Percentiles rank a stretch among this genome's conserved stretches.
Evolutionary conservation across 1,139 yeast species (phyloP).

Genomic region (Lodderomyces margitis): DNA sequence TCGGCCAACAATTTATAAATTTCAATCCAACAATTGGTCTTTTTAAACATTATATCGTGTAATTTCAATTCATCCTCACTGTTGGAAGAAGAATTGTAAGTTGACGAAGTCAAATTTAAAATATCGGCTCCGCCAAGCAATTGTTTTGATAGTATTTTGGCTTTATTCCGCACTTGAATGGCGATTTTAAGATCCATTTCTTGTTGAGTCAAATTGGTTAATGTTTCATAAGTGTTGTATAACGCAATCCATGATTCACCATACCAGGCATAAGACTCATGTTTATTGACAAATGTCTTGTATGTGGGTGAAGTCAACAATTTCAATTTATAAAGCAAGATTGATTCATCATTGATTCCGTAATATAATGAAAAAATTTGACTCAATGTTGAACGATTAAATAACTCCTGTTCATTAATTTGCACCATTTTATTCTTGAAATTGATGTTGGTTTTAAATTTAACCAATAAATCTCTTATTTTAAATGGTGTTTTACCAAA

Average conservation of each 20-base stretch:
- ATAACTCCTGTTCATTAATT: slow-evolving; percentile 28
- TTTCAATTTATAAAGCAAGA: slow-evolving; percentile 53
- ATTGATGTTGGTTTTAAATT: slow-evolving; percentile 17
- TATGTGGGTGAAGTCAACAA: slow-evolving; percentile 41
- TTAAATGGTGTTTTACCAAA: slow-evolving; percentile 74
- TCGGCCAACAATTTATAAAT: slow-evolving; percentile 42
- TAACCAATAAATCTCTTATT: slow-evolving; percentile 28
- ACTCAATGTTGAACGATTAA: slow-evolving; percentile 43
- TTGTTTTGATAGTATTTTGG: slow-evolving; percentile 37
- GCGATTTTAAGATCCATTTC: slow-evolving; percentile 43
- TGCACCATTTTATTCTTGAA: slow-evolving; percentile 13
- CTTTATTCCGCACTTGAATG: slow-evolving; percentile 40
- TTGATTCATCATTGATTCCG: slow-evolving; percentile 60
- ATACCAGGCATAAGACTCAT: slow-evolving; percentile 66
- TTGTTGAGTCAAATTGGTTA: slow-evolving; percentile 38
- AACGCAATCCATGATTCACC: slow-evolving; percentile 56
- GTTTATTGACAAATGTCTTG: slow-evolving; percentile 40
- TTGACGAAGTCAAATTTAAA: neutral
- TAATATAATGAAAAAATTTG: slow-evolving; percentile 58
- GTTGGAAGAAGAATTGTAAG: slow-evolving; percentile 6
- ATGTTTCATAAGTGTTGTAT: slow-evolving; percentile 43
- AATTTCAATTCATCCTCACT: slow-evolving; percentile 24
- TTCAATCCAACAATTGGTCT: slow-evolving; percentile 41
- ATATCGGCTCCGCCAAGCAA: slow-evolving; percentile 25
- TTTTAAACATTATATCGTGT: slow-evolving; percentile 37